Percentiles rank a stretch among this genome's conserved stretches.
These are phyloP conservation scores for Phytophthora uliginosa DNA, from an alignment of 352 stramenopile genomes.

Conservation along the genomic window DNA sequence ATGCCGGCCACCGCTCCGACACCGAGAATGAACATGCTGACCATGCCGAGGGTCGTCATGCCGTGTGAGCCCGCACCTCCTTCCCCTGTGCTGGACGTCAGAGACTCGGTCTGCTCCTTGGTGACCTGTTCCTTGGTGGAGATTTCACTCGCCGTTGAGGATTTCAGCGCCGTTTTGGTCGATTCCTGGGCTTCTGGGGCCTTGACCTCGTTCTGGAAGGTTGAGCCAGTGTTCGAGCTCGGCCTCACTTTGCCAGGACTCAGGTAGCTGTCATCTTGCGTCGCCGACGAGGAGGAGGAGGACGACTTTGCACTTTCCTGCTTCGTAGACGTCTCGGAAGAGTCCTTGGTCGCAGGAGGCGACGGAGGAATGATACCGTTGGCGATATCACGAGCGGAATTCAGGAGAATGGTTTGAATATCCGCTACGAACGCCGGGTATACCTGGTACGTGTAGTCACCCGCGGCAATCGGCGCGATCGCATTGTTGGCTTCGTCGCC, in stretches of 20 bases:
- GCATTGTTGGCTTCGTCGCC: constrained; percentile 54
- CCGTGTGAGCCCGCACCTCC: constrained; percentile 3
- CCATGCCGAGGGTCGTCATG: constrained; percentile 60
- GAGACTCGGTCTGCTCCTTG: constrained; percentile 16
- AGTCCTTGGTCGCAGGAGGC: not conserved
- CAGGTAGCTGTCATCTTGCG: constrained; percentile 17
- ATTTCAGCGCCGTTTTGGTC: constrained; percentile 5
- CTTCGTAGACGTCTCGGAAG: constrained; percentile 7
- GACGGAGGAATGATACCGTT: constrained; percentile 18
- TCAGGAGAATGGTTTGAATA: constrained; percentile 56
- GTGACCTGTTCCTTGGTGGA: constrained; percentile 12
- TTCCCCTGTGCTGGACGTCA: constrained; percentile 20
- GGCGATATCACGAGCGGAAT: constrained; percentile 41
- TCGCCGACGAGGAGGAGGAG: constrained; percentile 17
- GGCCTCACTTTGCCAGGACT: constrained; percentile 39
- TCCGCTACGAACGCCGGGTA: constrained; percentile 65
- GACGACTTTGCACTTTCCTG: not conserved
- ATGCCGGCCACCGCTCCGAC: constrained; percentile 57
- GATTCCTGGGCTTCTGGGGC: constrained; percentile 10
- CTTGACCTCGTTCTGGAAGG: constrained; percentile 34
- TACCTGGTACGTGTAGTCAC: constrained; percentile 58
- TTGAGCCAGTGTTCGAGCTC: constrained; percentile 40
- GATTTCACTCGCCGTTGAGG: not conserved
- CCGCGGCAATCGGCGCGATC: constrained; percentile 60
- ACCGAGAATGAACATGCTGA: constrained; percentile 61